phyloP scores from a whole-genome alignment of 2,329 filamentous ascomycete species.

The Calonectria hawksworthii region DNA sequence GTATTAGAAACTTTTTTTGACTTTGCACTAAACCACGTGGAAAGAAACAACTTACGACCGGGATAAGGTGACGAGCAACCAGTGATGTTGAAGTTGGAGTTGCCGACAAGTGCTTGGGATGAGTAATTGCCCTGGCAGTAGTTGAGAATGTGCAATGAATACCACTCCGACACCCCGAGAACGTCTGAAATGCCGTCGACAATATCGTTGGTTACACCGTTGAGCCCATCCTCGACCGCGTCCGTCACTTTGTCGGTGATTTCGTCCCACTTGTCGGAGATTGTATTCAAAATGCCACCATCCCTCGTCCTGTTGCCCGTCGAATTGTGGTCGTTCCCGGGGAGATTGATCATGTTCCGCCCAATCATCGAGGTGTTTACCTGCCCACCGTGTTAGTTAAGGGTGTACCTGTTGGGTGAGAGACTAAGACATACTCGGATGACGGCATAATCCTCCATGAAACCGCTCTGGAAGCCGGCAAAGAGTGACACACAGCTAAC shows the following conservation, averaged over 20 bases:
- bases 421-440: neutral
- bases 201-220: neutral
- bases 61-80: neutral
- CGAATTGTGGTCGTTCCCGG: neutral
- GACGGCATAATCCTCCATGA: slow-evolving; percentile 18
- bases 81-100: slow-evolving; percentile 7
- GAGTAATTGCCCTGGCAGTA: slow-evolving; percentile 6
- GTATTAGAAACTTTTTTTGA: neutral
- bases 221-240: slow-evolving; percentile 2
- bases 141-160: slow-evolving; percentile 9
- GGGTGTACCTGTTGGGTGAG: too few relatives aligned
- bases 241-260: slow-evolving; percentile 4
- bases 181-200: neutral
- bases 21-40: neutral
- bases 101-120: neutral
- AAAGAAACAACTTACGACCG: neutral
- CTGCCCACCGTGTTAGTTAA: neutral
- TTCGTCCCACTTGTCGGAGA: slow-evolving; percentile 3
- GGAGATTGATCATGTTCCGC: slow-evolving; percentile 10
- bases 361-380: slow-evolving; percentile 6
- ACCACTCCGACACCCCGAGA: neutral
- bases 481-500: slow-evolving; percentile 1
- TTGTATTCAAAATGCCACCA: neutral
- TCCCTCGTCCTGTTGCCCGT: neutral
- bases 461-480: slow-evolving; percentile 13